These are phyloP conservation scores for Penicillium arizonense DNA, from an alignment of 495 filamentous ascomycete genomes.

Conservation along the genomic window DNA sequence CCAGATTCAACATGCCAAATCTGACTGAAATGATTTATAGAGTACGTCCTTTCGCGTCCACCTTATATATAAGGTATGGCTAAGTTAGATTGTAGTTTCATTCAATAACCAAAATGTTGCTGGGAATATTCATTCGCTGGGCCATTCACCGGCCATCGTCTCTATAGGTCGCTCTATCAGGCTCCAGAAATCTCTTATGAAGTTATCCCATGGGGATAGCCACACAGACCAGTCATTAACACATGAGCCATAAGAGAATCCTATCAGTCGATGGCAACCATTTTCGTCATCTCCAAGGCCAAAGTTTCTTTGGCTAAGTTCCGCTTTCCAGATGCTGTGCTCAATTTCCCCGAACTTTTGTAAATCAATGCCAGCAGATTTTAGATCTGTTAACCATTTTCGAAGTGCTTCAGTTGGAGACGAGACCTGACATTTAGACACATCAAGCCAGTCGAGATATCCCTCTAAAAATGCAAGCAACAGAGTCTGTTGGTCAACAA, in stretches of 20 bases:
- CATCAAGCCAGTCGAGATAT: background rate
- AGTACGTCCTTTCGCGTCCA: too few relatives aligned
- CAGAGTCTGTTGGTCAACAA: background rate
- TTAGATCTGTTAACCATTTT: too few relatives aligned
- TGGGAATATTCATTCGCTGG: background rate
- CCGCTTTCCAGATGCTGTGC: background rate
- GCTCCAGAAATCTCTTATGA: slow-evolving; percentile 3
- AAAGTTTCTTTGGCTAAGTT: background rate
- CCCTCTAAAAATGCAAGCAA: background rate
- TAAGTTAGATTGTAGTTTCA: background rate
- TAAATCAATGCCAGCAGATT: too few relatives aligned
- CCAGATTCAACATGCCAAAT: too few relatives aligned
- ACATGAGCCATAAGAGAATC: background rate
- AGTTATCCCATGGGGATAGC: background rate
- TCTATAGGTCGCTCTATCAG: slow-evolving; percentile 2
- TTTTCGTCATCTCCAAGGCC: background rate
- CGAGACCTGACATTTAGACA: too few relatives aligned
- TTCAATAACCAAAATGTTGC: background rate
- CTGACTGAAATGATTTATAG: too few relatives aligned
- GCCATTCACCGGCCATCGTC: slow-evolving; percentile 5
- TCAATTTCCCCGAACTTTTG: background rate
- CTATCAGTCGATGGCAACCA: background rate
- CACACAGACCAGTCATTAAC: slow-evolving; percentile 8
- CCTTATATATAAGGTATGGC: too few relatives aligned
- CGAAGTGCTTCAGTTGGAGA: too few relatives aligned